Evolutionary conservation across 305 asterid genomes (phyloP), one percentile per base, ranked within the genome.

Genomic region (Caryopteris hybrid): DNA sequence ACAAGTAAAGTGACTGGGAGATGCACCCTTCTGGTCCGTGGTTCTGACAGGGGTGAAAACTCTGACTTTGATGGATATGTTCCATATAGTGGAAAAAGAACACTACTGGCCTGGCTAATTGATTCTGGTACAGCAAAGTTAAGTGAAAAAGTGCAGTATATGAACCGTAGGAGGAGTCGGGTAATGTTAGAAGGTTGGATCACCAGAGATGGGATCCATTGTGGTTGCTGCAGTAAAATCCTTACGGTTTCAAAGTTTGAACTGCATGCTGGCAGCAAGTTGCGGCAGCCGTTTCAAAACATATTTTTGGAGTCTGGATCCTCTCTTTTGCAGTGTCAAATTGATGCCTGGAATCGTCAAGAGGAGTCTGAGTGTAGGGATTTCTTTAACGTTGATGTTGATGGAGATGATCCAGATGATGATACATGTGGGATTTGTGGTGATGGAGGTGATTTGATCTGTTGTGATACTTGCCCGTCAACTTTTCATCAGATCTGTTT

Each of bases 381-480:
- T 85, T 89, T 82, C 58, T 73, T 76, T 72, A 69, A 60, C 61
- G 80, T 95, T 66, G 83, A 78, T 68, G 80, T 83, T 74, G 90
- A 83, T 66, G 91, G 89, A 50, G 96, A 84, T 76, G 99, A 90
- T 75, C 97, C 96, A 0, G 93, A 92, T 73, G 98, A 95, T 76
- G 99, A 95, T 79, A 81, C 97, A 9, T 95, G 98, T 74, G 92
- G 92, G 10, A 74, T 85, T 23, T 95, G 99, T 75, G 96, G 96
- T 54, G 99, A 95, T 74, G 99, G 98, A 13, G 99, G 99, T 64
- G 98, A 89, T 78, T 78, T 95, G 81, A 89, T 95, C 68, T 95
- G 98, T 72, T 95, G 99, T 83, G 98, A 92, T 81, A 88, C 96
- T 78, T 95, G 99, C 71, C 96, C 98, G 33, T 89, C 99, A 27